These are phyloP conservation scores for Begonia fuchsioides DNA, from an alignment of 306 rosid species.

Conservation along the genomic window DNA sequence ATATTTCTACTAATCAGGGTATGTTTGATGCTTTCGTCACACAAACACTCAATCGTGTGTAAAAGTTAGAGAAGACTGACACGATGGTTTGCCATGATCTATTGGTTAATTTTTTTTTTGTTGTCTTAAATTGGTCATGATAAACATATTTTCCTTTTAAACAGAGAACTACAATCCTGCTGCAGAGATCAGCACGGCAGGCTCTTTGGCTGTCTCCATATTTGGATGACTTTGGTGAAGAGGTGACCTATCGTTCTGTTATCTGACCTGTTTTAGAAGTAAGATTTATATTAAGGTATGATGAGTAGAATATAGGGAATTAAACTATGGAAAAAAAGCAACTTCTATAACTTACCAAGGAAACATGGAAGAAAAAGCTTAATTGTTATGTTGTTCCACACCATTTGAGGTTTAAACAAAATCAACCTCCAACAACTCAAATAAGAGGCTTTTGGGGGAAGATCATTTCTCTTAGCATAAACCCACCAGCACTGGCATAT, in stretches of 20 bases:
- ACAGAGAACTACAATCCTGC: conserved; percentile 72
- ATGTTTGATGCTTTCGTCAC: conserved; percentile 9
- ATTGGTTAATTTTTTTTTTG: conserved; percentile 1
- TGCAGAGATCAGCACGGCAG: conserved; percentile 89
- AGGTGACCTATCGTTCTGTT: conserved; percentile 35
- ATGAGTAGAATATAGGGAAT: neutral
- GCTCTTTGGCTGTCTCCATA: conserved; percentile 97
- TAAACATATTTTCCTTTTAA: conserved; percentile 9
- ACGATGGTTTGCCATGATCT: neutral
- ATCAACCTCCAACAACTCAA: no score
- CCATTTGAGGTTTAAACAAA: no score
- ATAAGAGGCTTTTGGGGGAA: no score
- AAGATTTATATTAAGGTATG: neutral
- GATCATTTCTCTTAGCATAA: no score
- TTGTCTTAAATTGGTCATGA: conserved; percentile 3
- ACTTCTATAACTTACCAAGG: no score
- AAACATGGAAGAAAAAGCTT: no score
- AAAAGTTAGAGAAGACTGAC: no score
- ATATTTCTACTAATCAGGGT: conserved; percentile 80
- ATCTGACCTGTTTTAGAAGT: neutral
- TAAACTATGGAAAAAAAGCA: no score
- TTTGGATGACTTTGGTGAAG: conserved; percentile 94
- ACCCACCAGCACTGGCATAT: no score
- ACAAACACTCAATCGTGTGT: conserved; percentile 3
- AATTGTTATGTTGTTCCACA: no score